Percentiles rank a stretch among this genome's conserved stretches.
These are phyloP conservation scores for Ambrosiella cleistominuta DNA, from an alignment of 2,329 filamentous ascomycete species.

Conservation along the genomic window DNA sequence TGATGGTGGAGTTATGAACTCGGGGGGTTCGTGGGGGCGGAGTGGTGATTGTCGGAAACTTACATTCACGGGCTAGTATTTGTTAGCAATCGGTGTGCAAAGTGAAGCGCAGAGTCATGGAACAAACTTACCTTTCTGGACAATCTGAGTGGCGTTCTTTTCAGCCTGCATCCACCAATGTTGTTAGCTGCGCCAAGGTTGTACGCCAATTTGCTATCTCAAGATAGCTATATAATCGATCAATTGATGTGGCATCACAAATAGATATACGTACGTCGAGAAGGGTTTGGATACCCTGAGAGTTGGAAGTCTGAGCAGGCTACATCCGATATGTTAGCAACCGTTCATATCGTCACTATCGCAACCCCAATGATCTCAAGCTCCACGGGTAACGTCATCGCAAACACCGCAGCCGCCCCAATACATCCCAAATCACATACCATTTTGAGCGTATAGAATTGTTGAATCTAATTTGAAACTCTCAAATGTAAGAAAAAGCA, in stretches of 20 bases:
- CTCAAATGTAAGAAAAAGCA: not conserved
- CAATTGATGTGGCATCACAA: too few species aligned
- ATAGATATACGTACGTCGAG: slow-evolving; percentile 58
- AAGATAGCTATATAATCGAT: too few species aligned
- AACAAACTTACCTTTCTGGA: slow-evolving; percentile 62
- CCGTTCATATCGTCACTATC: not conserved
- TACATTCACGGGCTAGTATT: slow-evolving; percentile 68
- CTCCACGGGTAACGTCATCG: too few species aligned
- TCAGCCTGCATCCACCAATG: slow-evolving; percentile 43
- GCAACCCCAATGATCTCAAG: not conserved
- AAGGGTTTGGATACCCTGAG: slow-evolving; percentile 82
- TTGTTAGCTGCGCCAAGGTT: too few species aligned
- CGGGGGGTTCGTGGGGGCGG: not conserved
- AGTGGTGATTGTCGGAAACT: slow-evolving; percentile 18
- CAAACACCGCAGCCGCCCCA: too few species aligned
- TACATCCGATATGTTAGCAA: slow-evolving; percentile 21
- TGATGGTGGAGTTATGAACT: not conserved
- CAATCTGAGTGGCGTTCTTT: slow-evolving; percentile 96
- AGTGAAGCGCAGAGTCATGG: not conserved
- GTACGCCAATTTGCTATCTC: too few species aligned
- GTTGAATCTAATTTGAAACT: not conserved
- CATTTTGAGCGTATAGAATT: not conserved
- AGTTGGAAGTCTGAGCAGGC: slow-evolving; percentile 87
- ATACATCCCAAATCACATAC: not conserved
- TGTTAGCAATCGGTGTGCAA: slow-evolving; percentile 3